Base-by-base conservation (phyloP, 2,329 filamentous ascomycete genomes). In the Claviceps citrina region DNA sequence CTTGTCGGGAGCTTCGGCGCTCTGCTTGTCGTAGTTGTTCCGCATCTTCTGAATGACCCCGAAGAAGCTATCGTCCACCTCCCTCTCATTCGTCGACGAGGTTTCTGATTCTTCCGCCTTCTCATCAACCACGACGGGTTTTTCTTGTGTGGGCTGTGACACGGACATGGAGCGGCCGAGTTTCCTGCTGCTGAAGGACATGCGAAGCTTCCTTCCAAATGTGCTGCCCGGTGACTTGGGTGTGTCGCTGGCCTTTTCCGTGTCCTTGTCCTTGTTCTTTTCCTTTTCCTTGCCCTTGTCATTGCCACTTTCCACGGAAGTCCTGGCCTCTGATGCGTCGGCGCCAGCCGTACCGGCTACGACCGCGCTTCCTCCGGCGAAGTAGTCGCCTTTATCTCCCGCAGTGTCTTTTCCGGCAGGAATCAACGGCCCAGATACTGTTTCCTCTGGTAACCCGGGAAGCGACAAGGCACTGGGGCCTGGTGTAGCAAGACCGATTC, bases 141-240 rank as follows among this genome's bases (percentile, higher is more conserved):
- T 93, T 44, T 82, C 76, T 20, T 72, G 73, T 0, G 73, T 73
- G 5, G 57, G 53, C 33, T 60, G 57, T 4, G 78, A 78, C 4
- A 71, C 65, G 2, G 78, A 79, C 4, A 71, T 66, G 2, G 78
- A 79, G 13, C 84, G 74, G 10, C 77, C 77, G 12, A 89, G 68
- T 60, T 93, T 94, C 66, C 93, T 95, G 52, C 79, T 81, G 49
- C 80, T 78, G 52, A 89, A 86, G 1, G 79, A 77, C 74, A 84
- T 81, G 36, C 81, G 77, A 58, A 93, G 87, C 62, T 89, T 91
- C 63, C 87, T 91, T 32, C 81, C 77, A 55, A 93, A 93, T 5
- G 84, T 65, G 2, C 72, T 78, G 41, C 67, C 64, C 4, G 65
- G 64, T 2, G 67, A 63, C 49, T 83, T 82, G 10, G 66, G 62